Evolutionary conservation across 2,329 filamentous ascomycete species (phyloP).

Genomic region (Trichophyton mentagrophytes): DNA sequence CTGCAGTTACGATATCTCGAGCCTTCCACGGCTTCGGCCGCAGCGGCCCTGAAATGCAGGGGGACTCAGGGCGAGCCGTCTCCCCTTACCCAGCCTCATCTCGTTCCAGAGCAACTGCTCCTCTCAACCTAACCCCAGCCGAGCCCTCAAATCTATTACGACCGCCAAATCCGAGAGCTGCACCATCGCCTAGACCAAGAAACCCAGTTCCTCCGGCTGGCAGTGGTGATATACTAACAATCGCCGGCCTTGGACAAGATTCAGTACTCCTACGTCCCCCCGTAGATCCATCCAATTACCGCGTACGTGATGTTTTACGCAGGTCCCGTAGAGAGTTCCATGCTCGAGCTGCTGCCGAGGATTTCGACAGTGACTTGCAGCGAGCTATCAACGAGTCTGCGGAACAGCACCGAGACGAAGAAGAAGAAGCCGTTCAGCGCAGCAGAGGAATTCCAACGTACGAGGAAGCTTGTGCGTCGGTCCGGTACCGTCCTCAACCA

Average conservation of each 20-base stretch:
- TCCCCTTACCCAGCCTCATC: no score
- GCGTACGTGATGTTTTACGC: conserved; percentile 8
- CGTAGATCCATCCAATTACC: conserved; percentile 6
- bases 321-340: conserved; percentile 10
- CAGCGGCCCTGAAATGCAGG: no score
- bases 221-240: no score
- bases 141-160: no score
- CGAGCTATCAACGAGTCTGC: conserved; percentile 14
- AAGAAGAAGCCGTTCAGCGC: conserved; percentile 14
- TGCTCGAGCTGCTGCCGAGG: conserved; percentile 4
- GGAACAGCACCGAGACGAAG: conserved; percentile 12
- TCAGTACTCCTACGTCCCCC: background rate
- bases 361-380: conserved; percentile 11
- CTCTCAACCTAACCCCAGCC: background rate
- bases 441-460: conserved; percentile 13
- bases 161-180: no score
- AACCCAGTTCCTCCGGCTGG: no score
- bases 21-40: background rate
- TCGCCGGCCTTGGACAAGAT: background rate
- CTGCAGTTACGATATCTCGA: background rate
- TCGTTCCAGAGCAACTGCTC: background rate
- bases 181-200: no score
- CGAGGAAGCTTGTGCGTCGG: conserved; percentile 12
- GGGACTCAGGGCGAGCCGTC: no score
- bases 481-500: conserved; percentile 6